Conservation (phyloP, 805 yeast species). For the Groenewaldozyma salmanticensis region DNA sequence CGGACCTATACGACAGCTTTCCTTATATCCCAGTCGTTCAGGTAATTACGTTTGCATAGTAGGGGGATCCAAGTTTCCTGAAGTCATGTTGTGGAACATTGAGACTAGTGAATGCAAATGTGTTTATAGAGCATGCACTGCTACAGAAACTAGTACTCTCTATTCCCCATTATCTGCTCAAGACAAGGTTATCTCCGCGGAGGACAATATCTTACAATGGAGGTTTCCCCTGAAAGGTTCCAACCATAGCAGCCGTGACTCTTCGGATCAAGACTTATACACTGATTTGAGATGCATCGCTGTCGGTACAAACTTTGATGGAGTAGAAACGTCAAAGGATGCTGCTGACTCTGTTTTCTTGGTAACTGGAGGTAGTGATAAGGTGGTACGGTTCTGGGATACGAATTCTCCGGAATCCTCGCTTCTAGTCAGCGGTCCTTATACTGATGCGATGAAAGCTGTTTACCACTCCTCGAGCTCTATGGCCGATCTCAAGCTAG, state of each 20-base stretch:
- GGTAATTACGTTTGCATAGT: slow-evolving; percentile 43
- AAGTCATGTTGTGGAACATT: slow-evolving; percentile 67
- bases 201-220: not conserved
- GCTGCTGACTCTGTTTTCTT: slow-evolving; percentile 14
- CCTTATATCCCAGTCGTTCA: slow-evolving; percentile 35
- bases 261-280: not conserved
- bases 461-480: slow-evolving; percentile 14
- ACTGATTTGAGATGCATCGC: slow-evolving; percentile 1
- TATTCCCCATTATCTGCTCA: slow-evolving; percentile 7
- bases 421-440: slow-evolving; percentile 25
- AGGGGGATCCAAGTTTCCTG: slow-evolving; percentile 56
- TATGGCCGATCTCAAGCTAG: slow-evolving; percentile 32
- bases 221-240: not conserved
- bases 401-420: slow-evolving; percentile 25
- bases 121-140: slow-evolving; percentile 26
- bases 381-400: slow-evolving; percentile 29
- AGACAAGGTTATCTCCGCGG: not conserved
- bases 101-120: slow-evolving; percentile 50
- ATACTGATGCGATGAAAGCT: slow-evolving; percentile 15
- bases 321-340: not conserved
- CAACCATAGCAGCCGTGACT: not conserved
- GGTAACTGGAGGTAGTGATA: slow-evolving; percentile 26
- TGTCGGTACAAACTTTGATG: slow-evolving; percentile 12
- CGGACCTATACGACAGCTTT: slow-evolving; percentile 40
- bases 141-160: slow-evolving; percentile 6